Evolutionary conservation across 1,284 basidiomycete genomes (phyloP).

Genomic region (Farysia itapuensis): DNA sequence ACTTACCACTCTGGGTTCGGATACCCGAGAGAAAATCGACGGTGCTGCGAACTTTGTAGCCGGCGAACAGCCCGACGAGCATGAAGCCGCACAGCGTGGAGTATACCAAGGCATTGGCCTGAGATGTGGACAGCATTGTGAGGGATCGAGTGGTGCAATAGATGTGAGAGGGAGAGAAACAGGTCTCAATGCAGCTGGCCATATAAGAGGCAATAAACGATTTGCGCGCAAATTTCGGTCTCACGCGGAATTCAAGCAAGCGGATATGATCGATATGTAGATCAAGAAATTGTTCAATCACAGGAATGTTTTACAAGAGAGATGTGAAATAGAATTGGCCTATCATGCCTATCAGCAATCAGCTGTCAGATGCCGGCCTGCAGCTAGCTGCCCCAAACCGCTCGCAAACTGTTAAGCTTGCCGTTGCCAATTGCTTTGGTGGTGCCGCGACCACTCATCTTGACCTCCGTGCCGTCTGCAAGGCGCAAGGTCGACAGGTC

Average conservation of each 20-base stretch:
- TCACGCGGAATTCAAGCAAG: no score
- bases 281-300: no score
- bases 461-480: conserved; percentile 19
- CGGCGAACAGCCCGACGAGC: conserved; percentile 57
- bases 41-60: conserved; percentile 51
- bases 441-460: conserved; percentile 44
- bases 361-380: not conserved
- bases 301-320: no score
- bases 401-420: conserved; percentile 39
- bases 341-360: no score
- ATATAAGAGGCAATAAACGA: no score
- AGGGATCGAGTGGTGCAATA: no score
- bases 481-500: conserved; percentile 11
- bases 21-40: conserved; percentile 55
- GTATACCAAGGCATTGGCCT: conserved; percentile 57
- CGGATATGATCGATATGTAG: no score
- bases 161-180: no score
- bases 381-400: conserved; percentile 41
- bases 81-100: conserved; percentile 56
- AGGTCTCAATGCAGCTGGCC: no score
- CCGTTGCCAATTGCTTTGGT: conserved; percentile 45
- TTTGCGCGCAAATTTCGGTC: no score
- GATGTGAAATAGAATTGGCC: no score
- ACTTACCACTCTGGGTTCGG: conserved; percentile 57
- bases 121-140: conserved; percentile 36